Percentiles rank a stretch among this genome's conserved stretches.
Evolutionary conservation across 2,329 filamentous ascomycete genomes (phyloP).

Genomic region (Trichothecium sympodiale): DNA sequence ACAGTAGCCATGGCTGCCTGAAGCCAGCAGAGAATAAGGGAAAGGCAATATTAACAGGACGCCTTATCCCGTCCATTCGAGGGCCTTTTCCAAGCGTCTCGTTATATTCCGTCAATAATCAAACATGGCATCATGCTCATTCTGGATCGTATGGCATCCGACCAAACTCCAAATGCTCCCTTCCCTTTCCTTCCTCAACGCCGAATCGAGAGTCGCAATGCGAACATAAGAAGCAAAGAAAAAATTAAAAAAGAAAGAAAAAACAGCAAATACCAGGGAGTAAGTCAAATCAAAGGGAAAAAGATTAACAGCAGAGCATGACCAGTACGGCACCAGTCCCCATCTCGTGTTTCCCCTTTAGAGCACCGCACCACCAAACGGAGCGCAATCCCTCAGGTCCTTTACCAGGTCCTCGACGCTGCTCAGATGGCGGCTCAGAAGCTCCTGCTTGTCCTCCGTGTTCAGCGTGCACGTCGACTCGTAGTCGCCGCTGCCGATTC

Average conservation of each 20-base stretch:
- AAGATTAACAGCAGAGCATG: too few species aligned
- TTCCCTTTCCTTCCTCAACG: too few species aligned
- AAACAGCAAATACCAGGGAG: too few species aligned
- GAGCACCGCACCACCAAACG: constrained; percentile 54
- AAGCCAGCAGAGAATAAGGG: not conserved
- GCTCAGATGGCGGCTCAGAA: constrained; percentile 66
- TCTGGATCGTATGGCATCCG: too few species aligned
- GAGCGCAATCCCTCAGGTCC: constrained; percentile 69
- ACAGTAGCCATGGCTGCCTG: too few species aligned
- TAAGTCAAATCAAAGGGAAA: too few species aligned
- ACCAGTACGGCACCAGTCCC: too few species aligned
- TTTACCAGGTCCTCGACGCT: constrained; percentile 79
- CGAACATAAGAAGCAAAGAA: too few species aligned
- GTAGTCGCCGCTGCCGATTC: constrained; percentile 16
- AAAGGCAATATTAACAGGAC: not conserved
- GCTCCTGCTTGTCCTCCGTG: constrained; percentile 70
- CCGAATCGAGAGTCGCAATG: too few species aligned
- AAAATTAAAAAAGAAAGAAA: too few species aligned
- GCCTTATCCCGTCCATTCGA: not conserved
- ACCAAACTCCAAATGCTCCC: too few species aligned
- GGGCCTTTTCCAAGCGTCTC: not conserved
- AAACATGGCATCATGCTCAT: too few species aligned
- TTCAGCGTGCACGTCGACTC: constrained; percentile 38
- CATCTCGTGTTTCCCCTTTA: constrained; percentile 19
- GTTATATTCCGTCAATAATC: not conserved